Conservation (phyloP, 495 filamentous ascomycete species). For the Rusavskia elegans region DNA sequence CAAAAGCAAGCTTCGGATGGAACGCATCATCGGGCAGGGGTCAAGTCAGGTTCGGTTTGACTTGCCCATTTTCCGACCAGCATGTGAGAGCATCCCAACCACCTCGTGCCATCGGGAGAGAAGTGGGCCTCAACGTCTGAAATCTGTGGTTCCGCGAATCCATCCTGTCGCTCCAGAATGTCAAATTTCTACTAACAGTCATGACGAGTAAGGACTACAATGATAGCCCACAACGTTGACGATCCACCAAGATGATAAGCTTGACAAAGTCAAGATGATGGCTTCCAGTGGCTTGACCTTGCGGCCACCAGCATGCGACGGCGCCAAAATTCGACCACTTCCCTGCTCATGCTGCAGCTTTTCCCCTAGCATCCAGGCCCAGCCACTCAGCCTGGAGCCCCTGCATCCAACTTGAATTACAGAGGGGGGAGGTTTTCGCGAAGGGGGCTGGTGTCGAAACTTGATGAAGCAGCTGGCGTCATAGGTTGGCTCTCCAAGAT, state of each 20-base stretch:
- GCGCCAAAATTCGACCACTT: background rate
- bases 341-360: background rate
- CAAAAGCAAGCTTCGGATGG: background rate
- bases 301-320: background rate
- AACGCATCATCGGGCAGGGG: slow-evolving; percentile 1
- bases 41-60: background rate
- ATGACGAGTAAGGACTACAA: background rate
- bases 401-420: background rate
- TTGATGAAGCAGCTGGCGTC: background rate
- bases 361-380: background rate
- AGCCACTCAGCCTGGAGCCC: background rate
- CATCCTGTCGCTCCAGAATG: too few species aligned
- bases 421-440: background rate
- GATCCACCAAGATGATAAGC: background rate
- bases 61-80: background rate
- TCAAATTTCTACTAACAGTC: background rate
- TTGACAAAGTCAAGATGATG: background rate
- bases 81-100: background rate
- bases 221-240: background rate
- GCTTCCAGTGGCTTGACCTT: background rate
- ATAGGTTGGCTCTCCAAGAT: background rate
- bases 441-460: background rate
- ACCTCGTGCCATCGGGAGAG: background rate
- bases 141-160: background rate
- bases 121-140: background rate